Conservation (phyloP, 225 moss, liverwort and hornwort genomes). For the Bryoerythrophyllum caledonicum region DNA sequence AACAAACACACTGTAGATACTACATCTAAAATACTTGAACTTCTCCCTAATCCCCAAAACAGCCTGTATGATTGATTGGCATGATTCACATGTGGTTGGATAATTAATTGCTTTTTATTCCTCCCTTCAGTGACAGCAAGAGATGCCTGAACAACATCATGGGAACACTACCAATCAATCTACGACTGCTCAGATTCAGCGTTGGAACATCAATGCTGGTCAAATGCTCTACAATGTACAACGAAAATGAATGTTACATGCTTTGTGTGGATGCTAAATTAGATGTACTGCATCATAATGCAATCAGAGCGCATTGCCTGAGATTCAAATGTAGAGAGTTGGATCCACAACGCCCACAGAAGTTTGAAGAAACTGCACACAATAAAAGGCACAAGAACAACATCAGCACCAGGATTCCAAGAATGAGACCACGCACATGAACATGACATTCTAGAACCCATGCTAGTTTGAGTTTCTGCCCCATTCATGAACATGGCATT, state of each 20-base stretch:
- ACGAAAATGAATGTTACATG: slow-evolving; percentile 24
- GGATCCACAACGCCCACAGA: slow-evolving; percentile 32
- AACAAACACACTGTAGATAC: not conserved
- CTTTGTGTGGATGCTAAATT: slow-evolving; percentile 25
- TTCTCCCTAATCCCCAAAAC: slow-evolving; percentile 16
- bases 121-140: slow-evolving; percentile 32
- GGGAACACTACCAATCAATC: slow-evolving; percentile 11
- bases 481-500: not conserved
- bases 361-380: slow-evolving; percentile 42
- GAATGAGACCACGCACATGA: not conserved
- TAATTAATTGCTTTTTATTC: slow-evolving; percentile 10
- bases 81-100: not conserved
- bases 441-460: no score
- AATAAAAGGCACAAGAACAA: not conserved
- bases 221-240: slow-evolving; percentile 37
- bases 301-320: slow-evolving; percentile 22
- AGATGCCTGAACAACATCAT: slow-evolving; percentile 22
- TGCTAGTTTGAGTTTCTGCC: no score
- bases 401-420: slow-evolving; percentile 12
- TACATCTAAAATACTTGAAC: slow-evolving; percentile 13
- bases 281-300: slow-evolving; percentile 34
- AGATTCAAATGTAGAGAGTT: slow-evolving; percentile 9
- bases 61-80: not conserved
- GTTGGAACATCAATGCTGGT: not conserved
- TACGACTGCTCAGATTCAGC: slow-evolving; percentile 5